These are phyloP conservation scores for Rhodotorula kratochvilovae DNA, from an alignment of 768 basidiomycete species.

Conservation along the genomic window DNA sequence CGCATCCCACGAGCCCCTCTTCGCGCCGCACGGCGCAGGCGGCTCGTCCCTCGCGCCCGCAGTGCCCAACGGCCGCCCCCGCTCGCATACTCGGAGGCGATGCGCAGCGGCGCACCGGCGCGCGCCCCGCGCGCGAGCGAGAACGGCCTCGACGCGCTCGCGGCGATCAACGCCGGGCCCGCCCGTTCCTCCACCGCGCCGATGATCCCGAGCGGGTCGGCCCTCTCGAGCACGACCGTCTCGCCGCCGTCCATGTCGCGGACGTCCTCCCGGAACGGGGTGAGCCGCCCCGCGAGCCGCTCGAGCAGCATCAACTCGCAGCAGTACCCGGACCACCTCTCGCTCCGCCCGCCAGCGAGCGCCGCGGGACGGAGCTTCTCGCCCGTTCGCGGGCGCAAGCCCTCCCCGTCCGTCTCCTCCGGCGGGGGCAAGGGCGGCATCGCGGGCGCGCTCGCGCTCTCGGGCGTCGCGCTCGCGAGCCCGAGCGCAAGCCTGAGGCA, in stretches of 20 bases:
- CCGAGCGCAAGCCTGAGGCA: slow-evolving; percentile 22
- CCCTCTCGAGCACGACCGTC: slow-evolving; percentile 1
- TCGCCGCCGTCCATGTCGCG: slow-evolving; percentile 16
- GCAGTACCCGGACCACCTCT: not conserved
- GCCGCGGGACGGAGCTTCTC: slow-evolving; percentile 9
- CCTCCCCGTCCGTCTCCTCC: not conserved
- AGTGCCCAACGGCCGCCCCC: slow-evolving; percentile 3
- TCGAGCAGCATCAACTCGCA: slow-evolving; percentile 15
- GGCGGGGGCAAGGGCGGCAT: slow-evolving; percentile 20
- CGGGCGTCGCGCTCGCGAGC: slow-evolving; percentile 31
- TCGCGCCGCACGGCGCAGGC: not conserved
- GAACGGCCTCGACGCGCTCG: slow-evolving; percentile 35
- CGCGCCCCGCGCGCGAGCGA: not conserved
- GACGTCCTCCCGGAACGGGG: not conserved
- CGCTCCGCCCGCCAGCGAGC: not conserved
- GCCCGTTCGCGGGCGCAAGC: slow-evolving; percentile 19
- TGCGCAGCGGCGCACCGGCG: not conserved
- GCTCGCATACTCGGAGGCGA: slow-evolving; percentile 19
- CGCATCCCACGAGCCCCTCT: not conserved
- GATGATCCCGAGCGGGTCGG: not conserved
- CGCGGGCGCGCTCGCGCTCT: slow-evolving; percentile 33
- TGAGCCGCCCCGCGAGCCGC: slow-evolving; percentile 6
- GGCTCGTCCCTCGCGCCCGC: not conserved
- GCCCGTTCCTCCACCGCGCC: not conserved
- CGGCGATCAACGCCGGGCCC: slow-evolving; percentile 14